Base-by-base conservation (phyloP, 2,329 filamentous ascomycete species). In the Dactylella cylindrospora region DNA sequence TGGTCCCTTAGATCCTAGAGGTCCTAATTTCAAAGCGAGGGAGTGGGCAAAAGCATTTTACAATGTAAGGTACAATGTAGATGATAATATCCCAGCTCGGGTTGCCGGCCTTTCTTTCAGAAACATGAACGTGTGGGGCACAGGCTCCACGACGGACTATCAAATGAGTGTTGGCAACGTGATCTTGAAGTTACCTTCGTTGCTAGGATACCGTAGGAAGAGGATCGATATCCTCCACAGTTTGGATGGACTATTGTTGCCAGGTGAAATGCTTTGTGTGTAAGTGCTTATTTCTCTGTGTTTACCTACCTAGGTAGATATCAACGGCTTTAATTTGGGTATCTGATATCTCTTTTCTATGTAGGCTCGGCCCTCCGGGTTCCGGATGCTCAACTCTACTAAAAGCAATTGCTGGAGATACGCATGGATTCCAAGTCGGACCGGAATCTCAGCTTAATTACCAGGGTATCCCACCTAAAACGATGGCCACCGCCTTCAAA, bases 401-500 rank as follows among this genome's bases (percentile, higher is more conserved):
- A 10, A 51, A 51, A 36, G 40, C 88, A 0, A 81, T 94, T 67
- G 81, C 87, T 2, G 88, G 88, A 61, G 87, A 93, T 73, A 87
- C 84, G 19, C 84, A 89, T 67, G 88, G 88, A 43, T 84, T 93
- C 67, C 81, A 79, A 67, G 77, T 91, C 9, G 85, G 88, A 41
- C 74, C 84, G 2, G 74, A 76, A 5, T 84, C 85, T 0, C 82
- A 86, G 64, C 82, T 94, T 70, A 90, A 93, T 74, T 94, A 93
- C 70, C 85, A 91, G 71, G 85, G 83, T 78, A 72, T 47, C 44
- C 52, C 39, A 17, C 22, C 49, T 13, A n/a, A 86, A 69, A 80
- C 88, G 70, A 91, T 93, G 86, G 82, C 86, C 73, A 81, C 80
- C 8, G 77, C 80, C 64, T 90, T 91, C 74, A 84, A 86, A 22